A percentile compares a stretch with the other conserved stretches of the same genome.
These are phyloP conservation scores for Physcomitrellopsis africana DNA, from an alignment of 225 moss, liverwort and hornwort species.

Conservation along the genomic window DNA sequence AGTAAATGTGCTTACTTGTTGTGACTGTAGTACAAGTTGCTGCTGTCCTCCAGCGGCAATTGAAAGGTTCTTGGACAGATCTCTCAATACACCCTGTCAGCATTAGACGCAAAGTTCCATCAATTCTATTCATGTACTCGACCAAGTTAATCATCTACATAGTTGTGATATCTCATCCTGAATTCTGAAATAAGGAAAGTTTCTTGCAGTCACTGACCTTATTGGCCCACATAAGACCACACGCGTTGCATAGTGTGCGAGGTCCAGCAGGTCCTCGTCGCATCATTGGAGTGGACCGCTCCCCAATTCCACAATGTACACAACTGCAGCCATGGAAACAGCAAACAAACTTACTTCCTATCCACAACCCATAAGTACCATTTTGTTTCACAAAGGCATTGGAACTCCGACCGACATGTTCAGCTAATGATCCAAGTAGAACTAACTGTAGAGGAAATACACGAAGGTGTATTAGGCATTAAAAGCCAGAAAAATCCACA, in stretches of 20 bases:
- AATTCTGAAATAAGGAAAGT: background rate
- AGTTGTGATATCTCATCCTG: background rate
- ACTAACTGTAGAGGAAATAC: background rate
- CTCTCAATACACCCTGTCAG: slow-evolving; percentile 77
- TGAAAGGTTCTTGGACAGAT: slow-evolving; percentile 79
- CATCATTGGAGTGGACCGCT: slow-evolving; percentile 93
- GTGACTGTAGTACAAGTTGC: slow-evolving; percentile 76
- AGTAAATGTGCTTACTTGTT: slow-evolving; percentile 59
- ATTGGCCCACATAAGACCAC: slow-evolving; percentile 94
- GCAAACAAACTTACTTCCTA: background rate
- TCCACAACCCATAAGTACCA: background rate
- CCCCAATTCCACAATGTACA: slow-evolving; percentile 91
- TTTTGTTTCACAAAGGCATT: background rate
- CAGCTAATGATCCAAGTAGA: background rate
- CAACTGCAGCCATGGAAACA: slow-evolving; percentile 55
- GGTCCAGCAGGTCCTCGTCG: slow-evolving; percentile 86
- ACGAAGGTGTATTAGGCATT: background rate
- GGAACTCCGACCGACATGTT: background rate
- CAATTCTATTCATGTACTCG: background rate
- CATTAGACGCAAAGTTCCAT: background rate
- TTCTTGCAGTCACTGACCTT: slow-evolving; percentile 48
- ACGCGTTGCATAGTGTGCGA: slow-evolving; percentile 83
- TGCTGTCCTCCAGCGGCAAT: slow-evolving; percentile 64
- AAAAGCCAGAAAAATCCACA: slow-evolving; percentile 18
- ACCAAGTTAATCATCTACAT: background rate